Conservation (phyloP, 805 yeast species). For the Metschnikowia continentalis region DNA sequence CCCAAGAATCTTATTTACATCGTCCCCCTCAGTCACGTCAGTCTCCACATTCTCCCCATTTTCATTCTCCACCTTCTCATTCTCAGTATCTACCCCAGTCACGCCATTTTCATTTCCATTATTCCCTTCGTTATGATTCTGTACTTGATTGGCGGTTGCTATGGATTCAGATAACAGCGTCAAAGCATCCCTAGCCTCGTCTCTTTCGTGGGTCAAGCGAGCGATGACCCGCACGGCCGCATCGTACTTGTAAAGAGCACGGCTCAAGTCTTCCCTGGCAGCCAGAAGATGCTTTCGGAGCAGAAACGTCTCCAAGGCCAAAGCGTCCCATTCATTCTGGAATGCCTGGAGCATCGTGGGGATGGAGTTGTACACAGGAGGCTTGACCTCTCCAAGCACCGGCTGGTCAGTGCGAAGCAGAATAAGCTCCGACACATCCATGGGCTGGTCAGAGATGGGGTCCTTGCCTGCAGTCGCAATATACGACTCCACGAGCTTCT, state of each 20-base stretch:
- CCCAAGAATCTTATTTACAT: background rate
- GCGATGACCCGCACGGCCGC: conserved; percentile 89
- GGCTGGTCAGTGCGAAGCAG: conserved; percentile 12
- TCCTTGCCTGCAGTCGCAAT: conserved; percentile 64
- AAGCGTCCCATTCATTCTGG: conserved; percentile 88
- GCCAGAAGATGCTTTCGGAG: conserved; percentile 66
- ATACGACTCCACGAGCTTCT: conserved; percentile 54
- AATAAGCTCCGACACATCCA: conserved; percentile 51
- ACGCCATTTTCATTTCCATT: too few relatives aligned
- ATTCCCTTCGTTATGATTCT: too few relatives aligned
- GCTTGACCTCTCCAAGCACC: conserved; percentile 34
- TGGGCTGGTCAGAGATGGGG: conserved; percentile 66
- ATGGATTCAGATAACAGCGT: conserved; percentile 42
- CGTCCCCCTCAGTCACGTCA: background rate
- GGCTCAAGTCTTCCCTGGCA: conserved; percentile 67
- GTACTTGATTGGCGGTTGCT: conserved; percentile 2
- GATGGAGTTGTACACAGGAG: conserved; percentile 57
- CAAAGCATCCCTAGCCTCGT: conserved; percentile 65
- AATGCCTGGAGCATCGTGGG: conserved; percentile 73
- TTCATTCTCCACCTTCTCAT: background rate
- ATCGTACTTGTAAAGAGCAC: conserved; percentile 79
- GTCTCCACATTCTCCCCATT: too few relatives aligned
- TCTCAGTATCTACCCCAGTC: background rate
- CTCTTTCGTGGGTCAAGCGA: conserved; percentile 66
- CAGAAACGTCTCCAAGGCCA: conserved; percentile 74